Percentiles rank a stretch among this genome's conserved stretches.
Conservation (phyloP, 805 yeast genomes). For the Cyberlindnera mississippiensis region DNA sequence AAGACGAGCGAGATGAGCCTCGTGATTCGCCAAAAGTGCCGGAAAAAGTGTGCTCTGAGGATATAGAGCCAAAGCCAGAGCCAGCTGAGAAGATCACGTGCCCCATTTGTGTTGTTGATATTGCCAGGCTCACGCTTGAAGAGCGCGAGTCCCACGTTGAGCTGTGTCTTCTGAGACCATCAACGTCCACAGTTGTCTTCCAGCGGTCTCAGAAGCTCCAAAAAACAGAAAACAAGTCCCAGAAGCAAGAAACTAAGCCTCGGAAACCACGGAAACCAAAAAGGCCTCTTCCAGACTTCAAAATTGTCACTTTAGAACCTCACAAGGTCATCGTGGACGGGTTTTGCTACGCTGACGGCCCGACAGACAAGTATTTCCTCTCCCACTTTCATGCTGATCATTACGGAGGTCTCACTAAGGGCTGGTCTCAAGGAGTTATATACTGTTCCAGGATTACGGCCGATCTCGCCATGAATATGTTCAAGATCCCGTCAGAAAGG, state of each 20-base stretch:
- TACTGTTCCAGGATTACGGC: slow-evolving; percentile 69
- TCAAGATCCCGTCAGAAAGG: slow-evolving; percentile 46
- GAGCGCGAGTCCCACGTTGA: slow-evolving; percentile 54
- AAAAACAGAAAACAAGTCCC: slow-evolving; percentile 25
- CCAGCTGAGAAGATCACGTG: slow-evolving; percentile 34
- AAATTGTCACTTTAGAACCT: slow-evolving; percentile 42
- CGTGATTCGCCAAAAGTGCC: too few relatives aligned
- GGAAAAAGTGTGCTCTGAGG: too few relatives aligned
- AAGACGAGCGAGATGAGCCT: not conserved
- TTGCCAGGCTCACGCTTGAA: slow-evolving; percentile 37
- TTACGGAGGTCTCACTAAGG: slow-evolving; percentile 77
- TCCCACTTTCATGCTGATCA: slow-evolving; percentile 95
- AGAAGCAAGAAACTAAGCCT: slow-evolving; percentile 16
- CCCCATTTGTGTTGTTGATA: slow-evolving; percentile 46
- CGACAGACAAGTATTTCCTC: slow-evolving; percentile 52
- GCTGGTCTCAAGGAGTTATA: slow-evolving; percentile 70
- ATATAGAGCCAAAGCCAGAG: too few relatives aligned
- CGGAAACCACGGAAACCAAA: slow-evolving; percentile 19
- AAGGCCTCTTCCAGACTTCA: slow-evolving; percentile 42
- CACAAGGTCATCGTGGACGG: slow-evolving; percentile 61
- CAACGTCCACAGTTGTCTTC: slow-evolving; percentile 24
- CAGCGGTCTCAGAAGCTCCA: slow-evolving; percentile 25
- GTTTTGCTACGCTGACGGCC: slow-evolving; percentile 45
- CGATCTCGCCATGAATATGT: slow-evolving; percentile 38
- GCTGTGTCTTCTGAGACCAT: slow-evolving; percentile 37